A percentile compares a stretch with the other conserved stretches of the same genome.
phyloP scores from a whole-genome alignment of 2,329 filamentous ascomycete species.

The Ceratocystis destructans region DNA sequence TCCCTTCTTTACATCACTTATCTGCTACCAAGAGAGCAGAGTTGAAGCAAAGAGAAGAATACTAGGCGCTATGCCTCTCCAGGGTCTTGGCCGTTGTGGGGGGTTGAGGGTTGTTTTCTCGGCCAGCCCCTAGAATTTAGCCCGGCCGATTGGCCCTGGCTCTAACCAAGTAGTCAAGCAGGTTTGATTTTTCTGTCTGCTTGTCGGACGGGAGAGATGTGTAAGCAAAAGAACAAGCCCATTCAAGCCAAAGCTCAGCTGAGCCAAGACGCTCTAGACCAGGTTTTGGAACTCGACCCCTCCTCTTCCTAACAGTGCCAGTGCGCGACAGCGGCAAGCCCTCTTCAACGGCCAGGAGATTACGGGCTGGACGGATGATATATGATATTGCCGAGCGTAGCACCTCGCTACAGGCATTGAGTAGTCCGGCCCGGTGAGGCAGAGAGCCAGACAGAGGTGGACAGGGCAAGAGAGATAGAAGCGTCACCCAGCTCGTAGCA shows the following conservation, averaged over 20 bases:
- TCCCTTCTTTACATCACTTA: neutral
- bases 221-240: neutral
- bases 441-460: neutral
- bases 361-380: neutral
- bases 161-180: neutral
- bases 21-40: neutral
- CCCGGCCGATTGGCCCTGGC: neutral
- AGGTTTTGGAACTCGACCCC: neutral
- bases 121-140: neutral
- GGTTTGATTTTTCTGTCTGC: neutral
- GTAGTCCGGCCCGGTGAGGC: neutral
- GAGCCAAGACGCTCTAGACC: conserved; percentile 5
- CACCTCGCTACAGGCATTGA: neutral
- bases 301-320: neutral
- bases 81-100: neutral
- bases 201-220: neutral
- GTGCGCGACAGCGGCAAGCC: neutral
- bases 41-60: too few species aligned
- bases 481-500: neutral
- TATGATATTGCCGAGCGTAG: neutral
- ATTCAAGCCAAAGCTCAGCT: neutral
- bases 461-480: neutral
- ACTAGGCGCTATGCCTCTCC: neutral
- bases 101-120: neutral
- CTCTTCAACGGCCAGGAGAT: neutral